phyloP scores from a whole-genome alignment of 495 filamentous ascomycete genomes.

The Daldinia decipiens region DNA sequence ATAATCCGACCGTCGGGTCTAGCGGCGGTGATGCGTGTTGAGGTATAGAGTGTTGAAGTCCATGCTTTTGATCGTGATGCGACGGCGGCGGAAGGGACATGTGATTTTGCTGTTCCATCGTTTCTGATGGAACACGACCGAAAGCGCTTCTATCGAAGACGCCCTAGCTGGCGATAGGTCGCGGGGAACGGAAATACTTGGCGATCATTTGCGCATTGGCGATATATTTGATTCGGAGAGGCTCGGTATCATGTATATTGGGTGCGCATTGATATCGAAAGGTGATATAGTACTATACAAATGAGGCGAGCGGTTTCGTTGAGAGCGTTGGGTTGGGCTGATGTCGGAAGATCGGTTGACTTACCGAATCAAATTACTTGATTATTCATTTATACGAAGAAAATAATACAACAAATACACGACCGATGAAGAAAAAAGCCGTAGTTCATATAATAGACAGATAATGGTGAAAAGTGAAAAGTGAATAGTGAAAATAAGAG shows the following conservation, averaged over 20 bases:
- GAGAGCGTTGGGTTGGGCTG: slow-evolving; percentile 15
- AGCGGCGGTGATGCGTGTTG: slow-evolving; percentile 37
- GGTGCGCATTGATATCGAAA: slow-evolving; percentile 28
- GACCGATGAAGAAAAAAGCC: slow-evolving; percentile 9
- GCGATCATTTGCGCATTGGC: slow-evolving; percentile 42
- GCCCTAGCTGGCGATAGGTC: slow-evolving; percentile 32
- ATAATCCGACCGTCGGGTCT: slow-evolving; percentile 27
- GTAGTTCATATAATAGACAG: slow-evolving; percentile 18
- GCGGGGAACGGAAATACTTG: slow-evolving; percentile 14
- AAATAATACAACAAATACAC: slow-evolving; percentile 30
- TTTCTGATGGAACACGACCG: slow-evolving; percentile 7
- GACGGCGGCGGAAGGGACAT: slow-evolving; percentile 41
- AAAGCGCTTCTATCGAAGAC: slow-evolving; percentile 33
- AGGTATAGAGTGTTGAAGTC: slow-evolving; percentile 23
- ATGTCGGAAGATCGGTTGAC: slow-evolving; percentile 18
- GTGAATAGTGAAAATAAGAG: slow-evolving; percentile 21
- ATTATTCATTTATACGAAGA: slow-evolving; percentile 31
- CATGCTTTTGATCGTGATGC: slow-evolving; percentile 42
- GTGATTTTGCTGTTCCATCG: slow-evolving; percentile 48
- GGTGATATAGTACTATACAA: slow-evolving; percentile 33
- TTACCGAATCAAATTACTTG: slow-evolving; percentile 32
- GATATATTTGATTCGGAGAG: slow-evolving; percentile 6
- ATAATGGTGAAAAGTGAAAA: slow-evolving; percentile 24
- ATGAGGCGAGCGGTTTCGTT: slow-evolving; percentile 16
- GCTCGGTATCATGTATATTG: slow-evolving; percentile 25